Base-by-base conservation (phyloP, 768 basidiomycete genomes). In the Pulveroboletus sp. region DNA sequence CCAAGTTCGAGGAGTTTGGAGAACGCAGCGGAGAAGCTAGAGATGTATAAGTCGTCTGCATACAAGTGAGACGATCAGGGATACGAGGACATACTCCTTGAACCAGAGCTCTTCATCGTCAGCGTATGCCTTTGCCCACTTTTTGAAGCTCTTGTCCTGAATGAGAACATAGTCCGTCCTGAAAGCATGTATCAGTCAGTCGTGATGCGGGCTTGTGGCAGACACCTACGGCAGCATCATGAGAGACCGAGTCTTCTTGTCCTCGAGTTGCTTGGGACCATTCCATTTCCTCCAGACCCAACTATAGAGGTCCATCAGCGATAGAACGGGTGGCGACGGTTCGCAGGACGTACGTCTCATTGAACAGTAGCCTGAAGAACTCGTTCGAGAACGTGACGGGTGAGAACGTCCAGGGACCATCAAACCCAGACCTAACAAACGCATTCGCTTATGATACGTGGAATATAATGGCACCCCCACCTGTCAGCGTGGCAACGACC, bases 281-380 rank as follows among this genome's bases (percentile, higher is more conserved):
- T 73, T 72, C 93, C 95, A 97, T 71, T 93, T 95, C 72, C 79
- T 87, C 93, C 93, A 95, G n/a, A 83, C 76, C 89, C 89, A 91
- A 50, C 79, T 81, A 41, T 17, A 43, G 15, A n/a, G 18, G 14
- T 26, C 9, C 32, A 9, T 62, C 21, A 58, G 45, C n/a, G 24
- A 4, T 17, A 15, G 30, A 43, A 5, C 8, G 3, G 46, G 26
- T 9, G 2, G 40, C 1, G 8, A 48, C 5, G 21, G 1, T 0
- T 21, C 5, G 27, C 6, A 39, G 37, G 39, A 63, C 70, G 56
- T 70, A 88, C 81, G 82, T 90, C 76, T 96, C 93, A 59, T 84
- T 78, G 60, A 92, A 82, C 50, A 99, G 76, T 26, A 97, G 80
- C 60, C 83, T 83, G 81, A 73, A 93, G 74, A 74, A 94, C 62